Conservation (phyloP, 2,329 filamentous ascomycete genomes). For the Cordyceps tenuipes region DNA sequence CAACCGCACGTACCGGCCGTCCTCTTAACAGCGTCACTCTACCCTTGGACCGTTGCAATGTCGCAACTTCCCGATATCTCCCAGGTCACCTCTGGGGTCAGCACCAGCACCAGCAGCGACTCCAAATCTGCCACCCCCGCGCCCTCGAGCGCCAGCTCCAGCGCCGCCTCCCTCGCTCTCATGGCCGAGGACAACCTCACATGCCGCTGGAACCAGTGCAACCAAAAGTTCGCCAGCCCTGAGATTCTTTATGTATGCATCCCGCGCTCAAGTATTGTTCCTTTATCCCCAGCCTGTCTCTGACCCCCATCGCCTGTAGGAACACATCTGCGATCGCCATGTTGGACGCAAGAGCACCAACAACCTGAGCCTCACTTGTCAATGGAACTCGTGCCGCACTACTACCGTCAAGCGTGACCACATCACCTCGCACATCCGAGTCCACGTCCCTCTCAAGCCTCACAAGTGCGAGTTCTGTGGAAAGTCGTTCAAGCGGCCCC, state of each 20-base stretch:
- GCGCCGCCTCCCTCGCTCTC: conserved; percentile 33
- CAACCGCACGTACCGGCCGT: neutral
- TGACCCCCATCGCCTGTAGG: conserved; percentile 41
- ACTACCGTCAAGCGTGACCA: conserved; percentile 98
- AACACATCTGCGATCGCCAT: conserved; percentile 96
- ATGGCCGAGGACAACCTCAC: conserved; percentile 45
- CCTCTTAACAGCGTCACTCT: neutral
- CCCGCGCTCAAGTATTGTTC: conserved; percentile 15
- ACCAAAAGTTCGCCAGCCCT: conserved; percentile 48
- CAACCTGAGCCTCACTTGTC: conserved; percentile 93
- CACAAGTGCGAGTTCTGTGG: conserved; percentile 99
- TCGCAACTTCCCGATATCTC: conserved; percentile 14
- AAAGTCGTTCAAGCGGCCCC: conserved; percentile 97
- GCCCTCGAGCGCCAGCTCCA: conserved; percentile 40
- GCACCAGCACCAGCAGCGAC: conserved; percentile 31
- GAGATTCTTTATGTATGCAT: conserved; percentile 52
- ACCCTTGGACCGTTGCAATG: neutral
- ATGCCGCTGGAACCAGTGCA: conserved; percentile 53
- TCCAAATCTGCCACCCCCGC: conserved; percentile 47
- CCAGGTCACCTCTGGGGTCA: conserved; percentile 23
- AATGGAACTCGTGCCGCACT: conserved; percentile 93
- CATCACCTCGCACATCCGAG: conserved; percentile 97
- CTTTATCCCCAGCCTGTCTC: neutral
- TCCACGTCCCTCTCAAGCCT: conserved; percentile 97
- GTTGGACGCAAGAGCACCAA: conserved; percentile 98